These are phyloP conservation scores for Parsonsia alboflavescens DNA, from an alignment of 257 asterid species.

Conservation along the genomic window DNA sequence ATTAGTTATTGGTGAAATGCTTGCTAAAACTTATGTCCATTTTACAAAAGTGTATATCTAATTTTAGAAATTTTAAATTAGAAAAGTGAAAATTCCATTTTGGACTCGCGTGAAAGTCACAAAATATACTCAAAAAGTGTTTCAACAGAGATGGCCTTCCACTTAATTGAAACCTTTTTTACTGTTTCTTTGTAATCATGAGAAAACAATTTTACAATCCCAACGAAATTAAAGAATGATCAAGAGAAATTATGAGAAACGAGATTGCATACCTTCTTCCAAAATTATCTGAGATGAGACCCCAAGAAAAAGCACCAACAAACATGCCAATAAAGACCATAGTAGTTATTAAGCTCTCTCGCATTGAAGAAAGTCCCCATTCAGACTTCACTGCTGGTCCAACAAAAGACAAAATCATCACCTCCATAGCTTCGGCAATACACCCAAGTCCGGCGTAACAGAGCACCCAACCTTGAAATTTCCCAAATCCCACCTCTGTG, in stretches of 20 bases:
- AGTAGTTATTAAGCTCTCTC: constrained; percentile 61
- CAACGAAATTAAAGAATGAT: background rate
- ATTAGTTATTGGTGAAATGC: too few relatives aligned
- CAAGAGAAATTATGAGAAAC: background rate
- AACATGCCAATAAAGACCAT: constrained; percentile 83
- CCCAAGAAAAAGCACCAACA: constrained; percentile 72
- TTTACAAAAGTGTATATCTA: too few relatives aligned
- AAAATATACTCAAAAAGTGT: too few relatives aligned
- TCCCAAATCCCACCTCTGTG: constrained; percentile 70
- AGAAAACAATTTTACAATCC: background rate
- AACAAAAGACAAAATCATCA: constrained; percentile 68
- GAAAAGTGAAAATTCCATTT: too few relatives aligned
- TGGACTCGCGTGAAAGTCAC: too few relatives aligned
- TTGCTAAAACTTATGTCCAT: too few relatives aligned
- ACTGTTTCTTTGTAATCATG: too few relatives aligned
- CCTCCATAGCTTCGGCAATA: constrained; percentile 73
- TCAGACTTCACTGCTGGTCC: constrained; percentile 59
- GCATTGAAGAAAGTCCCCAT: constrained; percentile 65
- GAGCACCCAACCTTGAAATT: constrained; percentile 50
- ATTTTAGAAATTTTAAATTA: too few relatives aligned
- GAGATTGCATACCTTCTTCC: constrained; percentile 61
- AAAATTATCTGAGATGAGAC: constrained; percentile 48
- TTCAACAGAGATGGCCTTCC: too few relatives aligned
- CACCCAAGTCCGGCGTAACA: constrained; percentile 75
- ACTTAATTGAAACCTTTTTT: too few relatives aligned